Base-by-base conservation (phyloP, 345 rosid species). In the Populus deltoides region DNA sequence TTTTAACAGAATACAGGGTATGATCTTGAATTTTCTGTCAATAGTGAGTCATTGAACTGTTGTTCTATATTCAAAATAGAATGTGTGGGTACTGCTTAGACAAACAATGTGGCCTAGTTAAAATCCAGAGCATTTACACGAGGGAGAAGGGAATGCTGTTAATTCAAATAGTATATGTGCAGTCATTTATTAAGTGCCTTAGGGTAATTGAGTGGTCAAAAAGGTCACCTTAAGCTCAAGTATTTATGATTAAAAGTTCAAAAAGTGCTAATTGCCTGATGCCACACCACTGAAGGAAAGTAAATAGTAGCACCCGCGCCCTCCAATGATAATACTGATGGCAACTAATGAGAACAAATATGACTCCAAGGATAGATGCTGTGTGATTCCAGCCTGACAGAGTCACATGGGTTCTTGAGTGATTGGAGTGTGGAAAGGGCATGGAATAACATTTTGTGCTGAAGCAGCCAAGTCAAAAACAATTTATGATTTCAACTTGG, bases 351-450 rank as follows among this genome's bases (percentile, higher is more conserved):
- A 66, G 80, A 77, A 59, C 73, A 81, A 79, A 67, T 72, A 78
- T 77, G 73, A 81, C 79, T 72, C 51, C 74, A 77, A 77, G 33
- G 51, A 31, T 69, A 70, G 68, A 29, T n/a, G 18, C 47, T 72
- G 79, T 35, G 73, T 27, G 78, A 70, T 80, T 76, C 85, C 75
- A 33, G 51, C 77, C 84, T 75, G 83, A 66, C 83, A 81, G 35
- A 70, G 68, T 61, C 90, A 87, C 84, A 53, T 87, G 85, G 86
- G 59, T 61, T 79, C 62, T 72, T 73, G 65, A 45, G 79, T 78
- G 78, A 76, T 78, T 77, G 73, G 75, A 33, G 43, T 77, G 55
- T 75, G 68, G 78, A 73, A 53, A 68, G 25, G 73, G 74, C 29
- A 49, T 73, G 68, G 85, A 81, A 70, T 71, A 73, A 65, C 73